Conservation (phyloP, 1,284 basidiomycete genomes). For the Cryptococcus wingfieldii region DNA sequence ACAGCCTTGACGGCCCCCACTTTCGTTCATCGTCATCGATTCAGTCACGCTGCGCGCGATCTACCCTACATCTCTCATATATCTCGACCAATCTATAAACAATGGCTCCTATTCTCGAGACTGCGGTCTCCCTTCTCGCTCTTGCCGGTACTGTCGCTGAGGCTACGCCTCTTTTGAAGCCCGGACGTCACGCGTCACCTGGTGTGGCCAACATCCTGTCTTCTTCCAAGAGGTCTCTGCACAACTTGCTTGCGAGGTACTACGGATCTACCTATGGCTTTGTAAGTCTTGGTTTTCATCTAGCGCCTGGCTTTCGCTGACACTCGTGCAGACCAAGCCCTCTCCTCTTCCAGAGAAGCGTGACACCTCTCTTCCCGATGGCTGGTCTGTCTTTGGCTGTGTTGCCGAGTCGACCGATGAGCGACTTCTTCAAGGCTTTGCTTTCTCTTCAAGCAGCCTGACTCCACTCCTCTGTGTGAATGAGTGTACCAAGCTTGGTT, state of each 20-base stretch:
- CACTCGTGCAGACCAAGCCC: constrained; percentile 24
- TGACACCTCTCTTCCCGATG: constrained; percentile 29
- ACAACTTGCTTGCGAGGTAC: constrained; percentile 24
- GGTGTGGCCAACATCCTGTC: constrained; percentile 29
- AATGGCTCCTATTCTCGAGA: constrained; percentile 40
- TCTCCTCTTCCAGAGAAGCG: constrained; percentile 32
- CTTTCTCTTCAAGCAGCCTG: constrained; percentile 27
- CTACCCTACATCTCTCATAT: not conserved
- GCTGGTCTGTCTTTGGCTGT: constrained; percentile 45
- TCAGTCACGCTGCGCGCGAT: not conserved
- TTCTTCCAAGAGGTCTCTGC: constrained; percentile 23
- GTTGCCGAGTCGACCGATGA: constrained; percentile 38
- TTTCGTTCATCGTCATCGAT: constrained; percentile 11
- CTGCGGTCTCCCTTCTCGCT: constrained; percentile 27
- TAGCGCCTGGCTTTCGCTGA: no score
- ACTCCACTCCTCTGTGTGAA: constrained; percentile 36
- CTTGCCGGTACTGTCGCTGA: constrained; percentile 22
- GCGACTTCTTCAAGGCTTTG: constrained; percentile 38
- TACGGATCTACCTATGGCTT: constrained; percentile 37
- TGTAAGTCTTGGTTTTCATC: constrained; percentile 16
- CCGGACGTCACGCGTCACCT: constrained; percentile 41
- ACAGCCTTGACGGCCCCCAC: constrained; percentile 34
- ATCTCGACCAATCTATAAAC: constrained; percentile 1
- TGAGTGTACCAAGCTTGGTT: constrained; percentile 41
- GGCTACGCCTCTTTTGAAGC: constrained; percentile 26